A percentile compares a stretch with the other conserved stretches of the same genome.
These are phyloP conservation scores for Musa troglodytarum DNA, from an alignment of 176 grass and related monocot species.

Conservation along the genomic window DNA sequence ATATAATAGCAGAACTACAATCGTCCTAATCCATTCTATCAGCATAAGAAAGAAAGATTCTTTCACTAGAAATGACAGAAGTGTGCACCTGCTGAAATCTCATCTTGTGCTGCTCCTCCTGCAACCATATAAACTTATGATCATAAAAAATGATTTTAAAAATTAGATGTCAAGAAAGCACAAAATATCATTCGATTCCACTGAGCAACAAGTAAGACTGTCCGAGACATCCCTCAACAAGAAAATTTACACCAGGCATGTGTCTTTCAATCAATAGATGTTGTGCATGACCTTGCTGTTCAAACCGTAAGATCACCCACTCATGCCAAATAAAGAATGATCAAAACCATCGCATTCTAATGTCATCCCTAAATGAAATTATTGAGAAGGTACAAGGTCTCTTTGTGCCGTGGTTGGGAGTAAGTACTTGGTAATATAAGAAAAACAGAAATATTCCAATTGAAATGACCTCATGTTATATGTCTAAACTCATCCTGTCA, in stretches of 20 bases:
- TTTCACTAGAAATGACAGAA: neutral
- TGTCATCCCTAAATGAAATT: too few species aligned
- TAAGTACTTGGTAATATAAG: too few species aligned
- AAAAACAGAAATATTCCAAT: too few species aligned
- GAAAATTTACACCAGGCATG: neutral
- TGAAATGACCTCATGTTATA: neutral
- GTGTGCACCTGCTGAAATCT: conserved; percentile 6
- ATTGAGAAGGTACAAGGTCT: too few species aligned
- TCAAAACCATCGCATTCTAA: too few species aligned
- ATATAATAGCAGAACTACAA: too few species aligned
- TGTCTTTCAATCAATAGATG: neutral
- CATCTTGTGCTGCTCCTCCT: conserved; percentile 11
- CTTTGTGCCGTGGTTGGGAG: too few species aligned
- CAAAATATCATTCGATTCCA: neutral
- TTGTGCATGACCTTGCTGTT: neutral
- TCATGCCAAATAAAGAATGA: neutral
- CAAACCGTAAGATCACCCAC: neutral
- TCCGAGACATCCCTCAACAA: neutral
- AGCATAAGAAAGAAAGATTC: neutral
- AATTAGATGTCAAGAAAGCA: neutral
- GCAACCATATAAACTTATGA: neutral
- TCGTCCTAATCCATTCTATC: neutral
- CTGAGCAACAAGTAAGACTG: neutral
- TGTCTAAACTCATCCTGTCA: too few species aligned
- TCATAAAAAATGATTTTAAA: neutral